Evolutionary conservation across 2,329 filamentous ascomycete species (phyloP).

Genomic region (Fusarium chlamydosporum): DNA sequence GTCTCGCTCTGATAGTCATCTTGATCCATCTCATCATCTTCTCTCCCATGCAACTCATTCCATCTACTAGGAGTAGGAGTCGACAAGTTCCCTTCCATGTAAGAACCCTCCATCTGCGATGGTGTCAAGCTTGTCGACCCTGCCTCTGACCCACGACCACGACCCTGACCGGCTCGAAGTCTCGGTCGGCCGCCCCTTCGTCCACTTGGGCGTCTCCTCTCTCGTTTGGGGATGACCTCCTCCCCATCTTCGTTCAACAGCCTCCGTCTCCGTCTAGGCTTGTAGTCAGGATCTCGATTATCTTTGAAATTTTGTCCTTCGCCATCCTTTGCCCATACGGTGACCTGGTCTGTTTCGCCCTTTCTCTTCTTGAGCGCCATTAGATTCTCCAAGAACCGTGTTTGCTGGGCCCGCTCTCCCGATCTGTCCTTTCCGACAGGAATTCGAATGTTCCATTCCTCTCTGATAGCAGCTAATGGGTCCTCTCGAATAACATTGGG

Average conservation of each 20-base stretch:
- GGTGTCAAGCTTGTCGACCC: slow-evolving; percentile 10
- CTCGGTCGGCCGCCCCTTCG: slow-evolving; percentile 45
- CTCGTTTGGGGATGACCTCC: slow-evolving; percentile 44
- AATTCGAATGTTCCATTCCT: slow-evolving; percentile 62
- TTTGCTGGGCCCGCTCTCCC: slow-evolving; percentile 64
- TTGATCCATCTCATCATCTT: slow-evolving; percentile 47
- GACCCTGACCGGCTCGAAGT: slow-evolving; percentile 35
- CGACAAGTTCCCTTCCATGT: slow-evolving; percentile 47
- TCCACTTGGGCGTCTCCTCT: slow-evolving; percentile 36
- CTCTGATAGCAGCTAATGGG: slow-evolving; percentile 57
- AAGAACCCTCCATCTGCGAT: slow-evolving; percentile 24
- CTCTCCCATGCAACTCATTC: slow-evolving; percentile 52
- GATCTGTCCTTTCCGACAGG: slow-evolving; percentile 62
- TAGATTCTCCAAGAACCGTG: slow-evolving; percentile 74
- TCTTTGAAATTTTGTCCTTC: slow-evolving; percentile 60
- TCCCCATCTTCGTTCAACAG: slow-evolving; percentile 49
- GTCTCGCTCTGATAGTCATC: slow-evolving; percentile 50
- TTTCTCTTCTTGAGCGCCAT: slow-evolving; percentile 74
- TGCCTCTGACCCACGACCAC: slow-evolving; percentile 23
- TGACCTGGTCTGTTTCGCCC: slow-evolving; percentile 76
- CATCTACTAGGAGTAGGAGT: slow-evolving; percentile 56
- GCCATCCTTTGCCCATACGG: slow-evolving; percentile 67
- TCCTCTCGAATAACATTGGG: slow-evolving; percentile 58
- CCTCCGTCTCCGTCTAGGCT: slow-evolving; percentile 52
- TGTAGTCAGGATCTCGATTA: slow-evolving; percentile 59